Evolutionary conservation across 805 yeast species (phyloP).

Genomic region (Metschnikowia sp.): DNA sequence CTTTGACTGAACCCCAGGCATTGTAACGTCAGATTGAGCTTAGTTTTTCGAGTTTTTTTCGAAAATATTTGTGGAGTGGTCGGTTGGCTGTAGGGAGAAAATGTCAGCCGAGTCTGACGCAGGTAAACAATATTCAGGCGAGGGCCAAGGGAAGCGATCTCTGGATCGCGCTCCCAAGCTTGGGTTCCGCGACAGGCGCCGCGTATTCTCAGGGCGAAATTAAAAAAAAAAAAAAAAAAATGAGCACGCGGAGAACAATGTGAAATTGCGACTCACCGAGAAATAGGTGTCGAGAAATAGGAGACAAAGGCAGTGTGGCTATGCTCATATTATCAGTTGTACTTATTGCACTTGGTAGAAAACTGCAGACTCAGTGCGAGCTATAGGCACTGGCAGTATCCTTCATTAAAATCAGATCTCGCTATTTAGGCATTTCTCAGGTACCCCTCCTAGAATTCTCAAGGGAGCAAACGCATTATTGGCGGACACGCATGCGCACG

Average conservation of each 20-base stretch:
- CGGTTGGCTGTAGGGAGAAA: neutral
- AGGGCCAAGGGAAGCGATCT: neutral
- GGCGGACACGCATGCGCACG: neutral
- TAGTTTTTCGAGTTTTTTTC: too few relatives aligned
- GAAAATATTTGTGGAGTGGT: too few relatives aligned
- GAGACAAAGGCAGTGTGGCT: neutral
- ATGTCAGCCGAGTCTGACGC: neutral
- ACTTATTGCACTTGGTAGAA: too few relatives aligned
- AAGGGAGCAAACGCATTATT: neutral
- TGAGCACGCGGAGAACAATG: too few relatives aligned
- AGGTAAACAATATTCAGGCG: conserved; percentile 1
- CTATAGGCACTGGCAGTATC: too few relatives aligned
- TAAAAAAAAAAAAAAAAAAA: neutral
- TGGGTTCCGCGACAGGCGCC: neutral
- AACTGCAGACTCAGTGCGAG: too few relatives aligned
- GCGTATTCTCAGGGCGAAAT: neutral
- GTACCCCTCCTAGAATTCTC: neutral
- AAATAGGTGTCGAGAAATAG: neutral
- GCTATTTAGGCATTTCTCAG: too few relatives aligned
- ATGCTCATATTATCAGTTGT: neutral
- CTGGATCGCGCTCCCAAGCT: neutral
- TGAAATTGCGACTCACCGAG: neutral
- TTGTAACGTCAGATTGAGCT: too few relatives aligned
- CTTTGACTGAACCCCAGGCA: too few relatives aligned
- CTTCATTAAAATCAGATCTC: too few relatives aligned